Evolutionary conservation across 1,284 basidiomycete genomes (phyloP).

Genomic region (Papiliotrema flavescens): DNA sequence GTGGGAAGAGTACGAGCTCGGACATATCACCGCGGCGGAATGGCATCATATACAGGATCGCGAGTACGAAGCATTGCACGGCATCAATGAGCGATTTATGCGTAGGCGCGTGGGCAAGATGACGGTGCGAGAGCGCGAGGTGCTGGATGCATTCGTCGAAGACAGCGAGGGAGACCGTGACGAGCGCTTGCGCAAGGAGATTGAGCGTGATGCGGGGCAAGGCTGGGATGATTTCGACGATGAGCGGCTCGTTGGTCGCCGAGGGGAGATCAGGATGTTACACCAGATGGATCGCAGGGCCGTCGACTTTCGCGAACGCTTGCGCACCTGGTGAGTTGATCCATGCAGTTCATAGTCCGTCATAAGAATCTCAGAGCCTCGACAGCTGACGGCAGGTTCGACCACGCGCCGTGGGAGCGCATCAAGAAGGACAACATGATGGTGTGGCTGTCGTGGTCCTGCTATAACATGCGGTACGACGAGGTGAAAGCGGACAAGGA

Average conservation of each 20-base stretch:
- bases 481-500: slow-evolving; percentile 49
- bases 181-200: slow-evolving; percentile 18
- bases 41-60: slow-evolving; percentile 23
- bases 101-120: slow-evolving; percentile 22
- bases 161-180: slow-evolving; percentile 28
- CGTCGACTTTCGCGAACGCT: slow-evolving; percentile 45
- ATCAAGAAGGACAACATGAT: slow-evolving; percentile 64
- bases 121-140: slow-evolving; percentile 14
- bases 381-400: slow-evolving; percentile 56
- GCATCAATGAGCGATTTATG: slow-evolving; percentile 3
- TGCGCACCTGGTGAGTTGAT: slow-evolving; percentile 44
- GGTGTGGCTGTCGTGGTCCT: slow-evolving; percentile 80
- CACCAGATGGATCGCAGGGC: slow-evolving; percentile 40
- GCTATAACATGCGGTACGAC: slow-evolving; percentile 63
- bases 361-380: too few species aligned
- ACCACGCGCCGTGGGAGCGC: slow-evolving; percentile 67
- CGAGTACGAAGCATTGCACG: slow-evolving; percentile 25
- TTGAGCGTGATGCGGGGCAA: slow-evolving; percentile 19
- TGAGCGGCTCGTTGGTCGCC: slow-evolving; percentile 7
- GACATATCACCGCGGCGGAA: slow-evolving; percentile 23
- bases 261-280: slow-evolving; percentile 14
- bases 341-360: neutral
- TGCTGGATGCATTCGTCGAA: slow-evolving; percentile 27
- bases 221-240: slow-evolving; percentile 8
- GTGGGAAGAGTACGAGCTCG: slow-evolving; percentile 17